Percentiles rank a stretch among this genome's conserved stretches.
phyloP scores from a whole-genome alignment of 1,284 basidiomycete species.

The Trametes sp. region DNA sequence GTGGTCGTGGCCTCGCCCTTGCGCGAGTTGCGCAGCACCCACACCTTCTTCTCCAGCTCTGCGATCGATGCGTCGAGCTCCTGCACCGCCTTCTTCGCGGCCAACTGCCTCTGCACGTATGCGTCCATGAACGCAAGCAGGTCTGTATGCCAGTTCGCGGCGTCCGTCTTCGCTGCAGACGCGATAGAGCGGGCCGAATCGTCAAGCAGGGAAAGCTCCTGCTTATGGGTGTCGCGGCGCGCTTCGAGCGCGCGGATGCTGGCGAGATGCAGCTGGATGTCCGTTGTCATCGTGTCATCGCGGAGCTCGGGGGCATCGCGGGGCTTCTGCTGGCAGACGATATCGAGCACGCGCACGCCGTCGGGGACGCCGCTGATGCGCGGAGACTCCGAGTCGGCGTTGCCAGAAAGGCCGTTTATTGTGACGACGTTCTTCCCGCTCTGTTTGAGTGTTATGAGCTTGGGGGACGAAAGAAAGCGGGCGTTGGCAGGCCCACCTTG shows the following conservation, averaged over 20 bases:
- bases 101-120: constrained; percentile 49
- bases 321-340: constrained; percentile 49
- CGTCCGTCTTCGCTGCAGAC: background rate
- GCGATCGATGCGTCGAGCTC: constrained; percentile 50
- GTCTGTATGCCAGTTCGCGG: constrained; percentile 23
- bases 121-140: constrained; percentile 51
- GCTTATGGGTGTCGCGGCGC: constrained; percentile 47
- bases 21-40: constrained; percentile 33
- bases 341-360: constrained; percentile 55
- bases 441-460: constrained; percentile 36
- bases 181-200: constrained; percentile 51
- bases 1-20: constrained; percentile 46
- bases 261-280: constrained; percentile 46
- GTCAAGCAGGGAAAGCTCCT: constrained; percentile 51
- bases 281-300: constrained; percentile 34
- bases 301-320: constrained; percentile 29
- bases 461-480: background rate
- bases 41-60: constrained; percentile 41
- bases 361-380: constrained; percentile 55
- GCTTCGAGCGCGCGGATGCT: constrained; percentile 46
- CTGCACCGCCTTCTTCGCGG: constrained; percentile 47
- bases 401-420: constrained; percentile 53
- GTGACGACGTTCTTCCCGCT: constrained; percentile 57
- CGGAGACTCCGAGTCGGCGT: constrained; percentile 55
- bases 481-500: constrained; percentile 34